Evolutionary conservation across 1,284 basidiomycete genomes (phyloP).

Genomic region (Ceratobasidium sp.): DNA sequence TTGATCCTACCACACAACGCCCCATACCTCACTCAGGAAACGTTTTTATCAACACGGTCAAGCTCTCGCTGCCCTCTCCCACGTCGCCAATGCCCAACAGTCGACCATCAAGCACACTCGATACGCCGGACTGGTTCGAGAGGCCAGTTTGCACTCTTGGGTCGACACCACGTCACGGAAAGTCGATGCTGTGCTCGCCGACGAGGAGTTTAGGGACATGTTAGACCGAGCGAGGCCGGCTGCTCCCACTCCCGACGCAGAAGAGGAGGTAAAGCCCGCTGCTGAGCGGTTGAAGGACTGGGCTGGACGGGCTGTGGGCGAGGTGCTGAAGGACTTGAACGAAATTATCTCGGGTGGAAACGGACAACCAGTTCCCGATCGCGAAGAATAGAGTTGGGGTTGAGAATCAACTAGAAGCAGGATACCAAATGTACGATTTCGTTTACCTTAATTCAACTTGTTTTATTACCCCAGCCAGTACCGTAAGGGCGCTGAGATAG

Average conservation of each 20-base stretch:
- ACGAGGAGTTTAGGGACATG: conserved; percentile 21
- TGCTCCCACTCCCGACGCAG: background rate
- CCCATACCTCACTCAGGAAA: conserved; percentile 34
- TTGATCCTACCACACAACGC: conserved; percentile 18
- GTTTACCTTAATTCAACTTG: background rate
- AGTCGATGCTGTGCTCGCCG: conserved; percentile 19
- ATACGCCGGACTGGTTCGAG: conserved; percentile 25
- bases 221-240: conserved; percentile 9
- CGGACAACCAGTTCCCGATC: background rate
- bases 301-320: conserved; percentile 8
- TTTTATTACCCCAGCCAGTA: too few relatives aligned
- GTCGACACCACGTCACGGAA: conserved; percentile 3
- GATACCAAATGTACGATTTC: background rate
- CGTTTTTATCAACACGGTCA: conserved; percentile 26
- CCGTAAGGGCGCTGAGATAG: background rate
- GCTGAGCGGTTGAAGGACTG: conserved; percentile 32
- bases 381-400: background rate
- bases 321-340: conserved; percentile 24
- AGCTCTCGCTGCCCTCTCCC: conserved; percentile 16
- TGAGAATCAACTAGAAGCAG: background rate
- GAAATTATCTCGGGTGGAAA: background rate
- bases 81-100: conserved; percentile 23
- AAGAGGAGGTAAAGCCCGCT: background rate
- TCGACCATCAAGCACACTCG: conserved; percentile 24
- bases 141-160: conserved; percentile 26